Evolutionary conservation across 1,284 basidiomycete species (phyloP), one percentile per base, ranked within the genome.

Genomic region (Flammula alnicola): DNA sequence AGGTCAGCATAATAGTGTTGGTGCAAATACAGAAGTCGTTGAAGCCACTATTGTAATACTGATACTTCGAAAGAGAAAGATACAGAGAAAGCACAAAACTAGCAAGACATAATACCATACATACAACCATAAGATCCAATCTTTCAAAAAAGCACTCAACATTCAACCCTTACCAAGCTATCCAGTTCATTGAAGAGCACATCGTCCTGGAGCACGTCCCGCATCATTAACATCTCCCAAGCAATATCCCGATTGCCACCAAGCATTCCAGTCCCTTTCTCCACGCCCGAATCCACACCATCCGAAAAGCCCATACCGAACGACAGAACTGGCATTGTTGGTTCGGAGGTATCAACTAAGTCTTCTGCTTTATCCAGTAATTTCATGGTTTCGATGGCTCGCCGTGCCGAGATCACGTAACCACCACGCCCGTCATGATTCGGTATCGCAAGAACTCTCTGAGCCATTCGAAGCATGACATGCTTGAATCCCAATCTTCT

Each of bases 381-480:
- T 61, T 91, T 91, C 71, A 97, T 76, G 0, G 87, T 83, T 70
- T 97, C 93, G 37, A 93, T 78, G 23, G 91, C 82, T 53, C 95
- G 78, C 33, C 91, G 80, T 41, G 86, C 82, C 41, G 87, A 80
- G 30, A 86, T 77, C 43, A 75, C 64, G 63, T 88, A 93, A 52
- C 79, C 70, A 56, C 64, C 61, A 56, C 83, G 74, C 54, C 76
- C 60, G 62, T 86, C 77, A 49, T 65, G 71, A 29, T 69, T 73
- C 4, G 73, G 73, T 43, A 72, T 70, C 27, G 71, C 65, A 44
- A 85, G 67, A 58, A 86, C 78, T 60, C 79, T 80, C 60, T 83
- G 83, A 9, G 87, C 74, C 63, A 90, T 70, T 46, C 87, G 74
- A 51, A 88, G 70, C 75, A 88, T 78, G 41, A 90, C 74, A 49